Base-by-base conservation (phyloP, 2,329 filamentous ascomycete species). In the Nakataea oryzae region DNA sequence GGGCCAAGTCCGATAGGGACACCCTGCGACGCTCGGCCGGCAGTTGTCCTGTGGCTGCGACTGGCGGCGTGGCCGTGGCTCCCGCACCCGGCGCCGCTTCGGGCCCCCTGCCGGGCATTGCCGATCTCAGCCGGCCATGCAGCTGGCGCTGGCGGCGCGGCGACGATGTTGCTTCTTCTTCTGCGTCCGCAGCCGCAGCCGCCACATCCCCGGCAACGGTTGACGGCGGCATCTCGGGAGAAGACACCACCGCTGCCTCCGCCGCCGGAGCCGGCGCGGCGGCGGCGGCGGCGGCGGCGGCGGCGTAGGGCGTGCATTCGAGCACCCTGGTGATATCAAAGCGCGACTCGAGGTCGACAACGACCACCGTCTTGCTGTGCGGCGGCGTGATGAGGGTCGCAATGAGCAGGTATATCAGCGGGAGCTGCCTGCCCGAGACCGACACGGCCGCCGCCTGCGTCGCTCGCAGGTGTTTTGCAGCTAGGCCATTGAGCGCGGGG, bases 371-470 rank as follows among this genome's bases (percentile, higher is more conserved):
- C 67, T 82, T 80, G 34, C 68, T 66, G 60, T 79, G 72, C 12
- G 81, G 80, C 5, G 76, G 65, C 0, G 76, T 71, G n/a, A 86
- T 72, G 50, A 86, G 74, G 2, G 74, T 75, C 4, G 80, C 80
- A 28, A 84, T 70, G 3, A 88, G 71, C 61, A 78, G 74, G 73
- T 87, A 85, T 47, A 87, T 68, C 11, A 88, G 74, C 0, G 82
- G 79, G 14, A 84, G 73, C 63, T 79, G 73, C 13, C 81, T 79
- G 1, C 84, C 83, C 21, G 76, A 76, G 61, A 86, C 70, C 17
- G 79, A 75, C 17, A 87, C 69, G 1, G 77, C 74, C 0, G 77
- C 70, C 0, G 76, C 74, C 61, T 79, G 78, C 0, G 80, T 82
- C 12, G 76, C 74, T 32, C 76, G 76, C 60, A 81, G 79, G 69